These are phyloP conservation scores for Tricholomella constricta DNA, from an alignment of 768 basidiomycete species.

Conservation along the genomic window DNA sequence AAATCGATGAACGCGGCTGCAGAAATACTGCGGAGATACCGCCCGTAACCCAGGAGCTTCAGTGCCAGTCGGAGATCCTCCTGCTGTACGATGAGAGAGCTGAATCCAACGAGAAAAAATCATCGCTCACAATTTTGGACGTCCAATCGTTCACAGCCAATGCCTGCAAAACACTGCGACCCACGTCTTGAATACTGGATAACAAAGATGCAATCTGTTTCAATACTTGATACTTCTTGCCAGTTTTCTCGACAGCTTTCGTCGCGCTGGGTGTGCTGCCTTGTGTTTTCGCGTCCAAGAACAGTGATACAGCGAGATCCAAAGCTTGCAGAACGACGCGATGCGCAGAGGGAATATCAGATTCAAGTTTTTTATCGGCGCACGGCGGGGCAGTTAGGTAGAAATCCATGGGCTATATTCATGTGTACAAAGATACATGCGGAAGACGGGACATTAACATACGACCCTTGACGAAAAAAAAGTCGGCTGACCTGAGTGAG, in stretches of 20 bases:
- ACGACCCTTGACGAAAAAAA: constrained; percentile 17
- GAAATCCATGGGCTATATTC: constrained; percentile 53
- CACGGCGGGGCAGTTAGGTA: constrained; percentile 42
- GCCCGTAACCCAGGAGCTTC: constrained; percentile 38
- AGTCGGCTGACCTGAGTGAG: constrained; percentile 44
- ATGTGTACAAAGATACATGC: constrained; percentile 18
- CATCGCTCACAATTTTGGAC: constrained; percentile 25
- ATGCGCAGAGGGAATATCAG: constrained; percentile 29
- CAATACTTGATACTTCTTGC: constrained; percentile 17
- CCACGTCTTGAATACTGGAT: constrained; percentile 15
- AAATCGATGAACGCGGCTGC: constrained; percentile 54
- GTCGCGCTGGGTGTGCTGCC: neutral
- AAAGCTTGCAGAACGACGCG: constrained; percentile 41
- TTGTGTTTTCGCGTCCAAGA: constrained; percentile 35
- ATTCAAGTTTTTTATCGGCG: constrained; percentile 23
- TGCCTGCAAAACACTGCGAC: constrained; percentile 12
- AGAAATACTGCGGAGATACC: constrained; percentile 47
- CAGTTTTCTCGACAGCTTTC: constrained; percentile 8
- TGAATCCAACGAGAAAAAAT: neutral
- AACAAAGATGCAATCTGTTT: constrained; percentile 16
- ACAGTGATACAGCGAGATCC: constrained; percentile 42
- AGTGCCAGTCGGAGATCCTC: constrained; percentile 33
- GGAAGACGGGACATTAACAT: constrained; percentile 22
- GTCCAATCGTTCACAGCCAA: constrained; percentile 8
- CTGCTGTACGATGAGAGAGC: constrained; percentile 18